Evolutionary conservation across 805 yeast genomes (phyloP).

Genomic region (Starmerella potacharoeniae): DNA sequence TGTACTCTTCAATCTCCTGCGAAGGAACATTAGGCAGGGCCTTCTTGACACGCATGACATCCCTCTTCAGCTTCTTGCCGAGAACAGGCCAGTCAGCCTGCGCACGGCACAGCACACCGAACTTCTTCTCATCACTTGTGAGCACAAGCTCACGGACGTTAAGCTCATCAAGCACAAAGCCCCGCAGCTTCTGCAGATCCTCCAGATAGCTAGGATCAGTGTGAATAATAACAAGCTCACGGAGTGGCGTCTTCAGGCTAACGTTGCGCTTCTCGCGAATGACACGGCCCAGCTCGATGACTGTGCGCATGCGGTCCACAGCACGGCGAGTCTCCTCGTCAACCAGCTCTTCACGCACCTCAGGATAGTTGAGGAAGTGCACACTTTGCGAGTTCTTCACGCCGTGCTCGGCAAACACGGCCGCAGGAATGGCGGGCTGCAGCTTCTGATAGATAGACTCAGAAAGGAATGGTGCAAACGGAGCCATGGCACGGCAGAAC

Average conservation of each 20-base stretch:
- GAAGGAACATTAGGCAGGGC: conserved; percentile 78
- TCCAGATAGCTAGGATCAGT: conserved; percentile 60
- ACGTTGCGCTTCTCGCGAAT: conserved; percentile 93
- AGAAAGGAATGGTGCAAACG: conserved; percentile 93
- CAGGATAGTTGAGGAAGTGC: conserved; percentile 88
- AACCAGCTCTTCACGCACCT: conserved; percentile 63
- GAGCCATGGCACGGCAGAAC: conserved; percentile 93
- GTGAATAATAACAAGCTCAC: conserved; percentile 74
- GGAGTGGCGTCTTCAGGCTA: conserved; percentile 89
- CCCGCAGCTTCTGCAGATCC: conserved; percentile 66
- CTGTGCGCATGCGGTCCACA: conserved; percentile 91
- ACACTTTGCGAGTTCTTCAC: conserved; percentile 56
- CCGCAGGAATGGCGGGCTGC: conserved; percentile 39
- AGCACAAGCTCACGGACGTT: conserved; percentile 80
- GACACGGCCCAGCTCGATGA: conserved; percentile 90
- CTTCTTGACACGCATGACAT: conserved; percentile 85
- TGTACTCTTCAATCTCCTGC: conserved; percentile 66
- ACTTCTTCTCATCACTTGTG: conserved; percentile 80
- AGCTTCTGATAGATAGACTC: conserved; percentile 78
- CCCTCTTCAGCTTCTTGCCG: conserved; percentile 93
- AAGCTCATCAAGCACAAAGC: conserved; percentile 79
- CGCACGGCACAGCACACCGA: conserved; percentile 84
- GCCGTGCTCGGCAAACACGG: conserved; percentile 25
- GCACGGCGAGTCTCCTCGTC: conserved; percentile 79
- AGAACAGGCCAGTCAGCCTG: conserved; percentile 98